Evolutionary conservation across 1,284 basidiomycete species (phyloP).

Genomic region (Fomitopsis palustris): DNA sequence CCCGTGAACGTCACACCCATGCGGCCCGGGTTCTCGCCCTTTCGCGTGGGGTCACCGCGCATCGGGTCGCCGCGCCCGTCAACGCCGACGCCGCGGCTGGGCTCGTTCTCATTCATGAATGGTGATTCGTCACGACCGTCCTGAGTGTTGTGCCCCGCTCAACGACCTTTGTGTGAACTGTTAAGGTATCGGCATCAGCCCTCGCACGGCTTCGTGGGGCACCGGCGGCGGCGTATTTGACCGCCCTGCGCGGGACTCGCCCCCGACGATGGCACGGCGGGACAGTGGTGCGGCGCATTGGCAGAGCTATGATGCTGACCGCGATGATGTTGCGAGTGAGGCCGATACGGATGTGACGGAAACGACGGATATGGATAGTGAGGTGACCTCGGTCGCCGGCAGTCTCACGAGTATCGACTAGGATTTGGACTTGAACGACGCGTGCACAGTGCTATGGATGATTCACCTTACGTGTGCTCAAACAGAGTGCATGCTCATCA

Average conservation of each 20-base stretch:
- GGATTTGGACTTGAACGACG: background rate
- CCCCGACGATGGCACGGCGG: constrained; percentile 12
- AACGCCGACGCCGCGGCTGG: constrained; percentile 28
- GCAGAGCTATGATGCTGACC: constrained; percentile 26
- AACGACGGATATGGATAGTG: constrained; percentile 30
- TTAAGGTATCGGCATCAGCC: constrained; percentile 25
- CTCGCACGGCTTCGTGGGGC: constrained; percentile 28
- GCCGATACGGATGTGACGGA: constrained; percentile 37
- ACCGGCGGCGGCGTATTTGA: constrained; percentile 15
- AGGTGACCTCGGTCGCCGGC: constrained; percentile 36
- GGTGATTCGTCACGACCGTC: constrained; percentile 28
- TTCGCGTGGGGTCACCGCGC: background rate
- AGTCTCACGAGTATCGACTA: constrained; percentile 61
- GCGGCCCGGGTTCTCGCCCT: constrained; percentile 14
- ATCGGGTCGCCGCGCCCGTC: constrained; percentile 17
- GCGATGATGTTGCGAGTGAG: constrained; percentile 34
- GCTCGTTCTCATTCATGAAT: constrained; percentile 27
- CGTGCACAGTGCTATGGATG: background rate
- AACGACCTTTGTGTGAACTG: constrained; percentile 13
- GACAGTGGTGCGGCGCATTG: constrained; percentile 18
- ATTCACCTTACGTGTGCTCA: background rate
- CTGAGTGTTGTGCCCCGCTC: constrained; percentile 17
- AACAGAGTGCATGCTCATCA: background rate
- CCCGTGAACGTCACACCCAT: constrained; percentile 10
- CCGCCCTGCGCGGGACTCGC: background rate